Evolutionary conservation across 169 alveolate genomes (phyloP), one percentile per base, ranked within the genome.

Genomic region (Plasmodium vivax): DNA sequence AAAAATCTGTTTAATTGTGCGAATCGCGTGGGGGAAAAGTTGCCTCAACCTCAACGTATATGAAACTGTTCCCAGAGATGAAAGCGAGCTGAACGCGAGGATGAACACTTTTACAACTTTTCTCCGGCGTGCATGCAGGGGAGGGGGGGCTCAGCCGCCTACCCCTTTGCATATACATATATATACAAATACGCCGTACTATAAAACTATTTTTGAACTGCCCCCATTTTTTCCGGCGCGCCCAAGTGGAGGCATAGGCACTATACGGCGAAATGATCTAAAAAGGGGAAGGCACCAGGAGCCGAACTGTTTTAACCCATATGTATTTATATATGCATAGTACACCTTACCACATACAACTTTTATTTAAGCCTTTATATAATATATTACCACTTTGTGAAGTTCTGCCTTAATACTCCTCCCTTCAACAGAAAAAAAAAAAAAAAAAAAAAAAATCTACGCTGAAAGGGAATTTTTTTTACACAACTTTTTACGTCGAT

Each of bases 31-130:
- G 38, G 23, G 30, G 77, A 51, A 9, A 12, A 38, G 73, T 16
- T 51, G 47, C 32, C 56, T 82, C 0, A 23, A 23, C 27, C 27
- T 23, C 41, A 36, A 47, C 77, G 6, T 27, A 62, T 19, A 62
- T 62, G 36, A 8, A 62, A 62, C 2, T 62, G 77, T 47, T 7
- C 2, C 77, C 30, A 19, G 23, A 9, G 12, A 62, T 6, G 36
- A 62, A 62, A 62, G 9, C 9, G 77, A 62, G 6, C 77, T 62
- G 38, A 62, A 62, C 77, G 36, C 38, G 36, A 83, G 74, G 30
- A 58, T 43, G 82, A 68, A 83, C 56, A 83, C 82, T 34, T 38
- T 83, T 83, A 83, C 92, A 83, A 83, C 92, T 62, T 30, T 68
- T 38, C 41, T 83, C 68, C 68, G 34, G 41, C 84, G 32, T 85